Conservation (phyloP, 345 rosid species). For the Firmiana major region DNA sequence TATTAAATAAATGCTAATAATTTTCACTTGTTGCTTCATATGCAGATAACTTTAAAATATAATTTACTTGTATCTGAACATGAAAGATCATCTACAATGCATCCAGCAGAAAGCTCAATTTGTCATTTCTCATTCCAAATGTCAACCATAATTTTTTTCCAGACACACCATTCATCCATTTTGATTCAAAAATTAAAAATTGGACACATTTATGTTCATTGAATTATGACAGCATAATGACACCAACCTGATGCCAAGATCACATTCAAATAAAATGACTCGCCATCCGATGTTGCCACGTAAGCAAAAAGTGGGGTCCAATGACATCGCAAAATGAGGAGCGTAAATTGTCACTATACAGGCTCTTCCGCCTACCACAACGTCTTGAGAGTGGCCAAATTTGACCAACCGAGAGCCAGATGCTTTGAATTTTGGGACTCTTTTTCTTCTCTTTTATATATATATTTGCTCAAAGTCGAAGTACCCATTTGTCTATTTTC, state of each 20-base stretch:
- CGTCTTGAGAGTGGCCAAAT: conserved; percentile 13
- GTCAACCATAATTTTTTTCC: too few species aligned
- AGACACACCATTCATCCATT: too few species aligned
- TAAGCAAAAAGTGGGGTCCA: neutral
- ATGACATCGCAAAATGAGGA: conserved; percentile 2
- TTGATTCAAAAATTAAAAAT: too few species aligned
- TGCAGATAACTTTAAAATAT: too few species aligned
- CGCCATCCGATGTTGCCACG: neutral
- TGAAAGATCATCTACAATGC: too few species aligned
- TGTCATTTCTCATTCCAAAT: too few species aligned
- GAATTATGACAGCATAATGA: neutral
- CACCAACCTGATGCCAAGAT: neutral
- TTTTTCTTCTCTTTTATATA: neutral
- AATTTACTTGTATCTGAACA: too few species aligned
- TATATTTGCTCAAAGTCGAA: neutral
- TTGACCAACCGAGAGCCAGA: conserved; percentile 22
- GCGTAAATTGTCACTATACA: neutral
- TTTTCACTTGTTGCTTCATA: too few species aligned
- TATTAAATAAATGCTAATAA: too few species aligned
- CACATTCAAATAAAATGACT: neutral
- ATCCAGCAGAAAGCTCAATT: too few species aligned
- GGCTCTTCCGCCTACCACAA: conserved; percentile 3
- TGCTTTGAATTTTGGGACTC: neutral
- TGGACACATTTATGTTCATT: neutral
- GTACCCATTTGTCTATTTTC: neutral